Percentiles rank a stretch among this genome's conserved stretches.
These are phyloP conservation scores for Adiantum capillusveneris DNA, from an alignment of 75 land plant species.

Conservation along the genomic window DNA sequence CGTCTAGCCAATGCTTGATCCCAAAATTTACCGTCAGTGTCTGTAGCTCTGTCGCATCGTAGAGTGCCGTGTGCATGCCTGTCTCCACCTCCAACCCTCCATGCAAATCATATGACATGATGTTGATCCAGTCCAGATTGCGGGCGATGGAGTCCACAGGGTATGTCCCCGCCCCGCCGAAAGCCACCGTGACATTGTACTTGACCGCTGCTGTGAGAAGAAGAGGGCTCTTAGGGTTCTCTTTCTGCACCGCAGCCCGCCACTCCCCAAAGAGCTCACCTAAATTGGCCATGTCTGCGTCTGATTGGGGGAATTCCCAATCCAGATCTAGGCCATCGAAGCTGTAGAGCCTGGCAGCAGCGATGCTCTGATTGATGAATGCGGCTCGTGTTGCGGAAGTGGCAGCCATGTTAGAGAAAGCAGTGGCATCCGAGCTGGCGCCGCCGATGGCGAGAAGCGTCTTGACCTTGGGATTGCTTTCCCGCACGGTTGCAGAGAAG, in stretches of 20 bases:
- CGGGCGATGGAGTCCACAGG: conserved; percentile 32
- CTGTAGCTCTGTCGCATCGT: conserved; percentile 25
- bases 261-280: conserved; percentile 39
- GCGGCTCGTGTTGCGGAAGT: background rate
- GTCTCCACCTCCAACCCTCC: conserved; percentile 50
- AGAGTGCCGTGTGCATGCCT: conserved; percentile 48
- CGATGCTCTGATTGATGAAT: conserved; percentile 43
- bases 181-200: conserved; percentile 17
- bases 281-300: conserved; percentile 39
- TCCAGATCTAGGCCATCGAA: conserved; percentile 74
- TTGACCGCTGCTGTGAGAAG: conserved; percentile 64
- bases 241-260: conserved; percentile 24
- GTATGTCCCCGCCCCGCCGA: conserved; percentile 19
- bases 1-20: conserved; percentile 41
- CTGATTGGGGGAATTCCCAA: conserved; percentile 55
- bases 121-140: conserved; percentile 41
- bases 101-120: conserved; percentile 46
- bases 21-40: conserved; percentile 41
- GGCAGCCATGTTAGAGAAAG: conserved; percentile 43
- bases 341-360: conserved; percentile 37
- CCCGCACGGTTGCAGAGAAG: conserved; percentile 37
- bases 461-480: conserved; percentile 26
- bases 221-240: conserved; percentile 18
- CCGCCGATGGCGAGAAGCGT: conserved; percentile 65
- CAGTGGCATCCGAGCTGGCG: conserved; percentile 10